These are phyloP conservation scores for Malus domestica DNA, from an alignment of 306 rosid genomes.

Conservation along the genomic window ASM211411v1 NC_041805.1:2632001-2632500, in stretches of 20 bases:
- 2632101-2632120: conserved; percentile 88
- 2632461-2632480: background rate
- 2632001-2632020: conserved; percentile 86
- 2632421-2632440: background rate
- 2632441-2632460: background rate
- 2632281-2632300: background rate
- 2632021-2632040: conserved; percentile 78
- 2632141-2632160: conserved; percentile 47
- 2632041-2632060: conserved; percentile 69
- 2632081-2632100: conserved; percentile 83
- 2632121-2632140: conserved; percentile 79
- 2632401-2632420: background rate
- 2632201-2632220: background rate
- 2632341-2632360: background rate
- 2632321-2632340: background rate
- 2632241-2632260: background rate
- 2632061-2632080: conserved; percentile 81
- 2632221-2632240: background rate
- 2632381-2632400: background rate
- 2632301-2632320: background rate
- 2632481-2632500: background rate
- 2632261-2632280: background rate
- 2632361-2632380: background rate
- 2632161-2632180: background rate
- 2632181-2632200: background rate